Evolutionary conservation across 768 basidiomycete genomes (phyloP).

Genomic region (Mrakia frigida): DNA sequence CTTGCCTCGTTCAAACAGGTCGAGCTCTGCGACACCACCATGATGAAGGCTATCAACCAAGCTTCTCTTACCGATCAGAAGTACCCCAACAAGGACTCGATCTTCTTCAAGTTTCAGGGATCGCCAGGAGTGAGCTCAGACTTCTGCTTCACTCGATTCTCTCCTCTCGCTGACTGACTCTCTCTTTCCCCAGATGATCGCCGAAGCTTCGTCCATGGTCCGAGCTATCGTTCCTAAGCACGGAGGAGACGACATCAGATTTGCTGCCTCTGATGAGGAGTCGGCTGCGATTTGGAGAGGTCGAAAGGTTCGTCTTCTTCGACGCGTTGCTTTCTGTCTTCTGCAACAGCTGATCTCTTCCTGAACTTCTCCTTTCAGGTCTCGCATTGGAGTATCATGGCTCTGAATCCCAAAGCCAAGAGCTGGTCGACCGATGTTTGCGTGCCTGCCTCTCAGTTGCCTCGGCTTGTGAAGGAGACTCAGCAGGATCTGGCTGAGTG

Average conservation of each 20-base stretch:
- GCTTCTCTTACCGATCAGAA: conserved; percentile 35
- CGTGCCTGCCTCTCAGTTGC: conserved; percentile 47
- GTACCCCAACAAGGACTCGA: conserved; percentile 67
- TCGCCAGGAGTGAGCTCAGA: conserved; percentile 5
- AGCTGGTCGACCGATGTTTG: conserved; percentile 36
- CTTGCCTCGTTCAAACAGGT: neutral
- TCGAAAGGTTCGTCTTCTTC: conserved; percentile 2
- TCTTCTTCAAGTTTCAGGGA: conserved; percentile 92
- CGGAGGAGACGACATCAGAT: conserved; percentile 25
- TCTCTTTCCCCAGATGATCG: conserved; percentile 18
- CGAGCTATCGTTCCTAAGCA: conserved; percentile 25
- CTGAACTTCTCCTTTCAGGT: neutral
- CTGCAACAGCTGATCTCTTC: neutral
- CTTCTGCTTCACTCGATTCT: no score
- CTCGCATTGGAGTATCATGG: conserved; percentile 31
- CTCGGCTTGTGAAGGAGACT: conserved; percentile 57
- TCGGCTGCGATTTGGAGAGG: conserved; percentile 30
- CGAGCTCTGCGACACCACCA: conserved; percentile 32
- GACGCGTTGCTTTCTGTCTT: neutral
- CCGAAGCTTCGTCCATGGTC: conserved; percentile 24
- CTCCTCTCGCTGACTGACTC: no score
- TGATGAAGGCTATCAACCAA: conserved; percentile 35
- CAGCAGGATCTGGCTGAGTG: conserved; percentile 65
- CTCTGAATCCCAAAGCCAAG: conserved; percentile 10
- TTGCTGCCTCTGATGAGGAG: conserved; percentile 15